A percentile compares a stretch with the other conserved stretches of the same genome.
phyloP scores from a whole-genome alignment of 768 basidiomycete species.

The Cystofilobasidium bisporidii region DNA sequence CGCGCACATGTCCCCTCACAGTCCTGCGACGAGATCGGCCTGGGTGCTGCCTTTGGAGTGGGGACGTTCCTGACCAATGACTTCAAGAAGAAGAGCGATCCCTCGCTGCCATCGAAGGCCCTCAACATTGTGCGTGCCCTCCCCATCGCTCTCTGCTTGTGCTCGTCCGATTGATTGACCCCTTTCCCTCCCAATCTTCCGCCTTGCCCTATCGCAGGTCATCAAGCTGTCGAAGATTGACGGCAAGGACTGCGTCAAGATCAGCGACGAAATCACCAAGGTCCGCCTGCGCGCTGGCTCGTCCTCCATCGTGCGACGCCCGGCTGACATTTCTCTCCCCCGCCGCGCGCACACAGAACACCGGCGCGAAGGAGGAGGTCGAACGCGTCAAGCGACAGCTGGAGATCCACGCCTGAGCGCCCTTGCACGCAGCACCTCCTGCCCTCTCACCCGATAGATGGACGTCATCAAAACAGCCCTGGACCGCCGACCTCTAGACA shows the following conservation, averaged over 20 bases:
- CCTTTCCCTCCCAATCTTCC: too few species aligned
- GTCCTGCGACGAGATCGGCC: not conserved
- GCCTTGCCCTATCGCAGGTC: conserved; percentile 19
- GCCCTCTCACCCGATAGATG: too few species aligned
- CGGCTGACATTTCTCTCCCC: not conserved
- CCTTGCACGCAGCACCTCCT: too few species aligned
- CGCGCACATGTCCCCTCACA: not conserved
- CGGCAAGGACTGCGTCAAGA: conserved; percentile 70
- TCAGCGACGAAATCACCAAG: conserved; percentile 86
- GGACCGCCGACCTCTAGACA: too few species aligned
- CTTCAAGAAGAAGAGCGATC: conserved; percentile 46
- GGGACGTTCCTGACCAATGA: conserved; percentile 90
- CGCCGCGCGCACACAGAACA: too few species aligned
- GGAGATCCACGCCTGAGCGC: too few species aligned
- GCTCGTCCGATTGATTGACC: too few species aligned
- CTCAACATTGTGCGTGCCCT: conserved; percentile 64
- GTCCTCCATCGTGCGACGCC: not conserved
- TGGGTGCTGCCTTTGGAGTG: conserved; percentile 69
- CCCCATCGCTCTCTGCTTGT: not conserved
- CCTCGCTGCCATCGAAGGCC: conserved; percentile 32
- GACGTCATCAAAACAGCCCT: too few species aligned
- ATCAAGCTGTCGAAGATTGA: conserved; percentile 55
- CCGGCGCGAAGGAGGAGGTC: not conserved
- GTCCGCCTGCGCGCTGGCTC: conserved; percentile 37
- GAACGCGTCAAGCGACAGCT: not conserved